A percentile compares a stretch with the other conserved stretches of the same genome.
Conservation (phyloP, 768 basidiomycete genomes). For the Mycena latifolia region DNA sequence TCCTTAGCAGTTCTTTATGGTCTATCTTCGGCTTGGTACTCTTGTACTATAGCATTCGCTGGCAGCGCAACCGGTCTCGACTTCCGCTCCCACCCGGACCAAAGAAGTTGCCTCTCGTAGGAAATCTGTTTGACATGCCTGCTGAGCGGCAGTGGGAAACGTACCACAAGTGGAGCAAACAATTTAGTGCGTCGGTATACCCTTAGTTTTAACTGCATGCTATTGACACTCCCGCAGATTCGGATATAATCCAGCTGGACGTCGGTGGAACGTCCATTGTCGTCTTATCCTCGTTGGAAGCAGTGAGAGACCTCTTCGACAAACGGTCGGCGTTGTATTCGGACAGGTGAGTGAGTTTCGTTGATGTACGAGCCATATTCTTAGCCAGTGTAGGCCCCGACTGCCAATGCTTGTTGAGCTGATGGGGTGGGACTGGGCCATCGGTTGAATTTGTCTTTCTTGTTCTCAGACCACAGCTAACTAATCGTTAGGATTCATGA, state of each 20-base stretch:
- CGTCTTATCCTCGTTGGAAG: constrained; percentile 47
- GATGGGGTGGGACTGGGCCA: constrained; percentile 38
- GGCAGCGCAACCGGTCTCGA: no score
- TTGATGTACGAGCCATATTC: no score
- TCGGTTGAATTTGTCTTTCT: neutral
- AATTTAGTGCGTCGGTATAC: constrained; percentile 18
- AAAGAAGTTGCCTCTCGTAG: no score
- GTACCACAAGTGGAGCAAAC: constrained; percentile 21
- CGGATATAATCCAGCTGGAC: constrained; percentile 44
- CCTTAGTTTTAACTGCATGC: neutral
- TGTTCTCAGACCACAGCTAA: neutral
- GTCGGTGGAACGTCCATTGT: constrained; percentile 43
- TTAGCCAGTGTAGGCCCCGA: constrained; percentile 15
- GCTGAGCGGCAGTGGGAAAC: constrained; percentile 23
- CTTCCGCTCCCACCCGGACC: no score
- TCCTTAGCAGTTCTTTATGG: no score
- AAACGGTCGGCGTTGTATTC: constrained; percentile 51
- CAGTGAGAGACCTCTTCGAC: constrained; percentile 50
- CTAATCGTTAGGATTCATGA: constrained; percentile 29
- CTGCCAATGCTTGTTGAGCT: constrained; percentile 34
- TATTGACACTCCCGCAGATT: constrained; percentile 29
- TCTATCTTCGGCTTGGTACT: no score
- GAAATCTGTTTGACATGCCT: constrained; percentile 4
- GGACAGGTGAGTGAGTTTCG: constrained; percentile 39
- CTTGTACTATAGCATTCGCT: no score